phyloP scores from a whole-genome alignment of 306 rosid genomes.

The Oemleria cerasiformis region DNA sequence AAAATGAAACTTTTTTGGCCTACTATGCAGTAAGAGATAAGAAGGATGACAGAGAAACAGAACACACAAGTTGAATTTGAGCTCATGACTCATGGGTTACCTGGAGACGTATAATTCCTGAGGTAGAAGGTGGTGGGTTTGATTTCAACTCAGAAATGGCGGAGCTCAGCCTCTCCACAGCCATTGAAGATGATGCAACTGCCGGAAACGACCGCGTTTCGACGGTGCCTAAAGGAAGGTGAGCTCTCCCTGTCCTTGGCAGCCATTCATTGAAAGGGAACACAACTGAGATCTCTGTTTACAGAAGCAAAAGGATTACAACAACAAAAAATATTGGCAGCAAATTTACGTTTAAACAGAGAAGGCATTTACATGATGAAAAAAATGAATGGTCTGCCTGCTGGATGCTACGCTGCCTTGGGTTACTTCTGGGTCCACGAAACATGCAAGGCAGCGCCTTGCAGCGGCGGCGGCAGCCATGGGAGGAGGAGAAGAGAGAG shows the following conservation, averaged over 20 bases:
- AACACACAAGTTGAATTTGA: background rate
- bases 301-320: background rate
- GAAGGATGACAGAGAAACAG: background rate
- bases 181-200: conserved; percentile 55
- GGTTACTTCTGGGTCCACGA: conserved; percentile 17
- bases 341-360: too few relatives aligned
- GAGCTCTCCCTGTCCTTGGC: conserved; percentile 30
- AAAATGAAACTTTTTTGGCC: background rate
- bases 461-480: conserved; percentile 24
- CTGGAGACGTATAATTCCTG: conserved; percentile 71
- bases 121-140: conserved; percentile 49
- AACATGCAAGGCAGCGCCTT: conserved; percentile 14
- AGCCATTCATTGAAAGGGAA: conserved; percentile 71
- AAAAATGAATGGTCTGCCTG: conserved; percentile 24
- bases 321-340: too few relatives aligned
- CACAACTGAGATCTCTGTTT: conserved; percentile 34
- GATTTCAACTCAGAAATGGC: conserved; percentile 50
- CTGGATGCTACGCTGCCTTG: conserved; percentile 21
- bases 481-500: background rate
- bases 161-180: conserved; percentile 53
- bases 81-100: conserved; percentile 15
- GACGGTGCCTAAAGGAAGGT: conserved; percentile 43
- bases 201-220: conserved; percentile 51
- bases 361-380: conserved; percentile 21
- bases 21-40: conserved; percentile 4